Conservation (phyloP, 345 rosid genomes). For the Atalantia buxifolia region DNA sequence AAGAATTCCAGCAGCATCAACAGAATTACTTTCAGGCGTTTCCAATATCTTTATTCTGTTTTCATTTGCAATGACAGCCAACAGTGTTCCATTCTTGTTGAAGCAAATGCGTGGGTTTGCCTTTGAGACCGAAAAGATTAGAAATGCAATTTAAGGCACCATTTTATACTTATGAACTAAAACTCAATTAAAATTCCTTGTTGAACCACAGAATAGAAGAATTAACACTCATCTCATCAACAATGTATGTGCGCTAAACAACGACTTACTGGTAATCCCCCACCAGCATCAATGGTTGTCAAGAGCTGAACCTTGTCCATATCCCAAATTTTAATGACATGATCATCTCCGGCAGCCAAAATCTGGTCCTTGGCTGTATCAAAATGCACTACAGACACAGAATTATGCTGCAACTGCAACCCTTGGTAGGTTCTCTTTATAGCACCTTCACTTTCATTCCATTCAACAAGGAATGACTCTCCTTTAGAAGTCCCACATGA, state of each 20-base stretch:
- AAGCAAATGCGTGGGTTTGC: slow-evolving; percentile 38
- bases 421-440: slow-evolving; percentile 31
- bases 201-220: background rate
- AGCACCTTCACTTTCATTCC: background rate
- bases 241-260: background rate
- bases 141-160: background rate
- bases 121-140: slow-evolving; percentile 21
- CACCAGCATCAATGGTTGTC: slow-evolving; percentile 33
- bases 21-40: slow-evolving; percentile 4
- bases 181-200: background rate
- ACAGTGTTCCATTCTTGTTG: slow-evolving; percentile 39
- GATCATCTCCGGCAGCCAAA: slow-evolving; percentile 44
- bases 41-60: slow-evolving; percentile 38
- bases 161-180: background rate
- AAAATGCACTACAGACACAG: slow-evolving; percentile 26
- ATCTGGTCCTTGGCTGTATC: slow-evolving; percentile 23
- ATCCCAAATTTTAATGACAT: slow-evolving; percentile 31
- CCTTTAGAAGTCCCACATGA: background rate
- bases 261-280: slow-evolving; percentile 40
- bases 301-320: slow-evolving; percentile 34
- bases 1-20: slow-evolving; percentile 17
- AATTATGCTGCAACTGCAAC: slow-evolving; percentile 25
- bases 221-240: background rate
- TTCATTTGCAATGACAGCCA: slow-evolving; percentile 46
- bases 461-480: background rate